Percentiles rank a stretch among this genome's conserved stretches.
Evolutionary conservation across 2,329 filamentous ascomycete genomes (phyloP).

Genomic region (Alternaria brassicicola): DNA sequence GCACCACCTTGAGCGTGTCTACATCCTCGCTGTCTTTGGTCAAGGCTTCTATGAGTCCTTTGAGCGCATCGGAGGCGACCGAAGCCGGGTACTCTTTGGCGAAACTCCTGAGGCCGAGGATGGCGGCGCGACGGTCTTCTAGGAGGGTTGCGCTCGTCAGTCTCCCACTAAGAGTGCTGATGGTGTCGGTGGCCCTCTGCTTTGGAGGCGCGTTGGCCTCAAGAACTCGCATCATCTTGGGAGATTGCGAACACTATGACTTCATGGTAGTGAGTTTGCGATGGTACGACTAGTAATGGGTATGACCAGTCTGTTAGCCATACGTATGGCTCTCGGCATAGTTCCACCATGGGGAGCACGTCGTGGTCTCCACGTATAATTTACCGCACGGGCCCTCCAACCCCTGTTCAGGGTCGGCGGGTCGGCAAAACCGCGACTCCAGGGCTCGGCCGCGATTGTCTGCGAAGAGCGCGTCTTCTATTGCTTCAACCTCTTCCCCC

Average conservation of each 20-base stretch:
- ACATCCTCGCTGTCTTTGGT: constrained; percentile 91
- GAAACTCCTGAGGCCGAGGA: constrained; percentile 91
- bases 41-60: constrained; percentile 83
- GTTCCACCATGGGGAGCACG: background rate
- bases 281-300: background rate
- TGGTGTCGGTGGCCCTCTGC: constrained; percentile 95
- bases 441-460: constrained; percentile 22
- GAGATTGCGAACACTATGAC: constrained; percentile 18
- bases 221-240: constrained; percentile 60
- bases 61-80: constrained; percentile 89
- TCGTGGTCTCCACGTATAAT: constrained; percentile 29
- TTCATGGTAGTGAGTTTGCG: constrained; percentile 22
- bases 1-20: constrained; percentile 91
- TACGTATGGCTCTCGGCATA: background rate
- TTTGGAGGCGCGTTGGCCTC: constrained; percentile 82
- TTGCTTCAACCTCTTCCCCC: background rate
- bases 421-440: constrained; percentile 28
- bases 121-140: constrained; percentile 91
- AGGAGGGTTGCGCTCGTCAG: constrained; percentile 88
- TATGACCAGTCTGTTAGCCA: background rate
- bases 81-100: constrained; percentile 96
- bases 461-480: constrained; percentile 13
- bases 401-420: constrained; percentile 1
- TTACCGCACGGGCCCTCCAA: constrained; percentile 20
- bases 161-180: constrained; percentile 84